These are phyloP conservation scores for Berberis vulgaris DNA, from an alignment of 164 flowering plant species.

Conservation along the genomic window DNA sequence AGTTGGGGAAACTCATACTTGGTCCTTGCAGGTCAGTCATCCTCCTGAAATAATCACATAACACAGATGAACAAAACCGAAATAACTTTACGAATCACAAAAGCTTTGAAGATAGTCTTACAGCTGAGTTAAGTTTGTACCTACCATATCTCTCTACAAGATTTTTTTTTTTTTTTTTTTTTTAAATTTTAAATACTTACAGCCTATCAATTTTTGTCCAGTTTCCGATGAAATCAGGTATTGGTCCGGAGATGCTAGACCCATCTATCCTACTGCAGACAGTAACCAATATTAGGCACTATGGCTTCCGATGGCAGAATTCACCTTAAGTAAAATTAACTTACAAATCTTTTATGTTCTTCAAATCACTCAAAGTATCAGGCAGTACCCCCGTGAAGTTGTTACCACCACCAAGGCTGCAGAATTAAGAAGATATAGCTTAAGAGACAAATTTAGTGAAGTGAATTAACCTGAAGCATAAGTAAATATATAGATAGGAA, in stretches of 20 bases:
- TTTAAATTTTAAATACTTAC: constrained; percentile 29
- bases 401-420: constrained; percentile 48
- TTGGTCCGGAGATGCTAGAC: constrained; percentile 49
- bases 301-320: not conserved
- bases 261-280: constrained; percentile 77
- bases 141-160: too few species aligned
- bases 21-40: too few species aligned
- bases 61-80: too few species aligned
- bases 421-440: not conserved
- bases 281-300: constrained; percentile 4
- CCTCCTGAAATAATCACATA: too few species aligned
- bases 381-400: constrained; percentile 56
- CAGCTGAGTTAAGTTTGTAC: too few species aligned
- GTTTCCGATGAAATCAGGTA: constrained; percentile 79
- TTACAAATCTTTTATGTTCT: constrained; percentile 50
- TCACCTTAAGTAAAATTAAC: constrained; percentile 13
- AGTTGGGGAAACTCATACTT: too few species aligned
- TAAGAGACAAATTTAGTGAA: not conserved
- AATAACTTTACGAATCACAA: too few species aligned
- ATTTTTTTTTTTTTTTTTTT: too few species aligned
- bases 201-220: constrained; percentile 45
- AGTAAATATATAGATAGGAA: not conserved
- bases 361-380: constrained; percentile 30
- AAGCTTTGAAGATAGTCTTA: too few species aligned
- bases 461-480: not conserved